A percentile compares a stretch with the other conserved stretches of the same genome.
These are phyloP conservation scores for Hypoxylon sp. DNA, from an alignment of 2,329 filamentous ascomycete genomes.

Conservation along the genomic window DNA sequence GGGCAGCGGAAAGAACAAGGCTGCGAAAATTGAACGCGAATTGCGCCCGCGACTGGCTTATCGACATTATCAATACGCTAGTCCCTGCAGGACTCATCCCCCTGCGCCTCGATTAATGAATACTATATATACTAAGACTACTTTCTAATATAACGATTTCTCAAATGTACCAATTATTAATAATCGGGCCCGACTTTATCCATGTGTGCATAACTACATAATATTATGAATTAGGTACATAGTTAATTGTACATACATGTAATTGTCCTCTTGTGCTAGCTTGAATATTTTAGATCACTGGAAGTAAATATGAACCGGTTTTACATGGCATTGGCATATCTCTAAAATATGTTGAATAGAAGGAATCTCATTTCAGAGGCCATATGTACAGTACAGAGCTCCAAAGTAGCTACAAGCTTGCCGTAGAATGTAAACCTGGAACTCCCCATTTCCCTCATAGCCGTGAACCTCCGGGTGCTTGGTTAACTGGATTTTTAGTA, in stretches of 20 bases:
- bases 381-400: constrained; percentile 9
- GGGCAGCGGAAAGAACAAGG: constrained; percentile 26
- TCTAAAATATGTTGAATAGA: not conserved
- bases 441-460: constrained; percentile 4
- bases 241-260: constrained; percentile 61
- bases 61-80: constrained; percentile 31
- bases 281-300: not conserved
- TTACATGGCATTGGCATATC: not conserved
- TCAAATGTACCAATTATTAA: not conserved
- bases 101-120: constrained; percentile 11
- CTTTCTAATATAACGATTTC: constrained; percentile 7
- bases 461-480: not conserved
- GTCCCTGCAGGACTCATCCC: constrained; percentile 32
- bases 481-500: not conserved
- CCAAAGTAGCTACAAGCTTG: constrained; percentile 7
- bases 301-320: not conserved
- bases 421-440: constrained; percentile 3
- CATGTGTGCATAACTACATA: not conserved
- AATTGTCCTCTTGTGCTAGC: not conserved
- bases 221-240: too few species aligned
- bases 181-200: not conserved
- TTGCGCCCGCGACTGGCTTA: constrained; percentile 37
- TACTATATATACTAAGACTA: constrained; percentile 3
- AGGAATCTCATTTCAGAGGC: constrained; percentile 3
- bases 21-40: constrained; percentile 35